Percentiles rank a stretch among this genome's conserved stretches.
These are phyloP conservation scores for Xylaria hypoxylon DNA, from an alignment of 2,329 filamentous ascomycete genomes.

Conservation along the genomic window DNA sequence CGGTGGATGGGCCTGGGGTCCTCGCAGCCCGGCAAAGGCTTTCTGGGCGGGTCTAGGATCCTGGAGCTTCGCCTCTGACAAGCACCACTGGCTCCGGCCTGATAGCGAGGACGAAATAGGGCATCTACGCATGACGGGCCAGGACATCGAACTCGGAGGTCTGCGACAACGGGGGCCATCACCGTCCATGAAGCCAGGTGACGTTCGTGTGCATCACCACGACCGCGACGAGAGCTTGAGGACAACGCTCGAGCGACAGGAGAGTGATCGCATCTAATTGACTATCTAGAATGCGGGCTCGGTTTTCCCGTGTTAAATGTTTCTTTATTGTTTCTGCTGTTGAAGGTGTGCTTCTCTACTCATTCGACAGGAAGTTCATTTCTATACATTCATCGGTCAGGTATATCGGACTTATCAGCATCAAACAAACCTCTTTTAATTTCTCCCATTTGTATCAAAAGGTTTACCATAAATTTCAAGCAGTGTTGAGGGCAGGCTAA, in stretches of 20 bases:
- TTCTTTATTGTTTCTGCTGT: too few species aligned
- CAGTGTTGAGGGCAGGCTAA: neutral
- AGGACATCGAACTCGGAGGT: conserved; percentile 49
- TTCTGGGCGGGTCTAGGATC: conserved; percentile 82
- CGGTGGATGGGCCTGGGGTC: conserved; percentile 90
- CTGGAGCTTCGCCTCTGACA: conserved; percentile 65
- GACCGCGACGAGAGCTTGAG: conserved; percentile 32
- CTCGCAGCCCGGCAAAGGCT: conserved; percentile 76
- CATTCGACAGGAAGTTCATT: neutral
- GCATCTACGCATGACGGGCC: conserved; percentile 32
- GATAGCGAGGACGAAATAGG: conserved; percentile 40
- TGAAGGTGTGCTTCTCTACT: neutral
- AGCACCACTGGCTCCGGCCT: conserved; percentile 49
- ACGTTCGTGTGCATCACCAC: conserved; percentile 19
- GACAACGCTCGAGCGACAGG: conserved; percentile 25
- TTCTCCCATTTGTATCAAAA: neutral
- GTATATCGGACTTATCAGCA: neutral
- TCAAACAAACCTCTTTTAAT: neutral
- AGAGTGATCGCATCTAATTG: conserved; percentile 18
- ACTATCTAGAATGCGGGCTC: neutral
- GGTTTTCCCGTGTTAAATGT: neutral
- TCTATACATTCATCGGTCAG: neutral
- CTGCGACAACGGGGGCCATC: conserved; percentile 41
- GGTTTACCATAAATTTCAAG: neutral
- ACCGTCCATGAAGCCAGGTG: conserved; percentile 30